phyloP scores from a whole-genome alignment of 2,329 filamentous ascomycete species.

The Verticillium isaacii region DNA sequence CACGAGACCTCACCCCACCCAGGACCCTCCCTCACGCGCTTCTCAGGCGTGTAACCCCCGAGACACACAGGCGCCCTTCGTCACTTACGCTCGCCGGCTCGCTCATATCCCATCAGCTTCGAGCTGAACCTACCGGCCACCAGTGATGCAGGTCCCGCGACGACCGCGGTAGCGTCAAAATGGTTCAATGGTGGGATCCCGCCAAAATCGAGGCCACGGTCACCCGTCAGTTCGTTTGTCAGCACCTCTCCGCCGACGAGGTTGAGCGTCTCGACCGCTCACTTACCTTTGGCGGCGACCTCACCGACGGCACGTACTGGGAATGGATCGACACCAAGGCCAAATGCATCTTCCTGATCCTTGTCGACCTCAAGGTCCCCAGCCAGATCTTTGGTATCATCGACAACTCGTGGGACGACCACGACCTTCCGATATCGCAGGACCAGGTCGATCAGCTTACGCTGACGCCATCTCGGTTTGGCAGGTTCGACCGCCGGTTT shows the following conservation, averaged over 20 bases:
- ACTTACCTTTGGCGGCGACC: constrained; percentile 61
- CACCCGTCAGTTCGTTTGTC: constrained; percentile 61
- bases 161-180: constrained; percentile 4
- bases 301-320: constrained; percentile 71
- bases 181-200: constrained; percentile 61
- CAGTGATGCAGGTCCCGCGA: constrained; percentile 4
- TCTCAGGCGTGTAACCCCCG: background rate
- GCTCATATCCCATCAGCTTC: background rate
- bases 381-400: constrained; percentile 72
- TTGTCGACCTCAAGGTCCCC: constrained; percentile 64
- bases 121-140: background rate
- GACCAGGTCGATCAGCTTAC: constrained; percentile 61
- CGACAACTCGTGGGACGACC: constrained; percentile 73
- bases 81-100: constrained; percentile 1
- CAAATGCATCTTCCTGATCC: constrained; percentile 65
- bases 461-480: constrained; percentile 54
- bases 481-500: constrained; percentile 63
- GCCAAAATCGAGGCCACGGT: constrained; percentile 65
- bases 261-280: constrained; percentile 56
- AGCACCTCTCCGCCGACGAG: constrained; percentile 59
- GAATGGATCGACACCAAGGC: constrained; percentile 71
- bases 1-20: background rate
- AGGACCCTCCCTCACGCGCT: background rate
- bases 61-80: background rate
- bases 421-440: constrained; percentile 64